Evolutionary conservation across 306 rosid species (phyloP).

Genomic region (Fragaria ananassa): DNA sequence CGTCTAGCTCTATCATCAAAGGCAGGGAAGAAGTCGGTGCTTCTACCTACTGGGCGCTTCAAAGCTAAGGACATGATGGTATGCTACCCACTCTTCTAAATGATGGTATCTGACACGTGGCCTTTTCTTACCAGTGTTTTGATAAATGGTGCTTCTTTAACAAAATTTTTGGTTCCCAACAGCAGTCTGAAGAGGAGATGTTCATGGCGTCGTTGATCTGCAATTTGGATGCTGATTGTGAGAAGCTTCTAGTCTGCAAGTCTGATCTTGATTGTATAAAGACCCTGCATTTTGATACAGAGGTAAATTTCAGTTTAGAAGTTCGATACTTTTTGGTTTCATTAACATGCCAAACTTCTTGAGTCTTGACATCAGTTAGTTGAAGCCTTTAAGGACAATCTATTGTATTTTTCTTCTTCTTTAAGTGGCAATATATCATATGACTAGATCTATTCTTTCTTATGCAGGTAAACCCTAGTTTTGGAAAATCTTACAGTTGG

Average conservation of each 20-base stretch:
- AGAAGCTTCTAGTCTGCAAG: conserved; percentile 73
- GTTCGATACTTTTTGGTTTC: background rate
- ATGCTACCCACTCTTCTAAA: conserved; percentile 17
- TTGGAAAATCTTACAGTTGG: conserved; percentile 29
- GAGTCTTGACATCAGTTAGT: background rate
- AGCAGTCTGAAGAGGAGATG: conserved; percentile 69
- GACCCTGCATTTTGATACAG: conserved; percentile 78
- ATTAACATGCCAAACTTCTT: background rate
- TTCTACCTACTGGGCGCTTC: conserved; percentile 64
- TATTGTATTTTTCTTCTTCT: background rate
- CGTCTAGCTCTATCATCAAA: conserved; percentile 84
- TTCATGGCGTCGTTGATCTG: conserved; percentile 93
- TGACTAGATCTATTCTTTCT: conserved; percentile 13
- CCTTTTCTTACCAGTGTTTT: background rate
- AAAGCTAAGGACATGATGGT: conserved; percentile 66
- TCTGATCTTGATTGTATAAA: conserved; percentile 68
- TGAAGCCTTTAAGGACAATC: background rate
- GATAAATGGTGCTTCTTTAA: background rate
- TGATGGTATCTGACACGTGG: background rate
- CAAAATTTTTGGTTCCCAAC: conserved; percentile 4
- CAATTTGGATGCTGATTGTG: conserved; percentile 70
- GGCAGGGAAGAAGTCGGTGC: conserved; percentile 86
- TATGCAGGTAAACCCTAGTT: conserved; percentile 52
- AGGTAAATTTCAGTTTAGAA: conserved; percentile 49
- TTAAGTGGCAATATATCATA: background rate